Conservation (phyloP, 177 flowering plant genomes). For the Vitis hybrid region DNA sequence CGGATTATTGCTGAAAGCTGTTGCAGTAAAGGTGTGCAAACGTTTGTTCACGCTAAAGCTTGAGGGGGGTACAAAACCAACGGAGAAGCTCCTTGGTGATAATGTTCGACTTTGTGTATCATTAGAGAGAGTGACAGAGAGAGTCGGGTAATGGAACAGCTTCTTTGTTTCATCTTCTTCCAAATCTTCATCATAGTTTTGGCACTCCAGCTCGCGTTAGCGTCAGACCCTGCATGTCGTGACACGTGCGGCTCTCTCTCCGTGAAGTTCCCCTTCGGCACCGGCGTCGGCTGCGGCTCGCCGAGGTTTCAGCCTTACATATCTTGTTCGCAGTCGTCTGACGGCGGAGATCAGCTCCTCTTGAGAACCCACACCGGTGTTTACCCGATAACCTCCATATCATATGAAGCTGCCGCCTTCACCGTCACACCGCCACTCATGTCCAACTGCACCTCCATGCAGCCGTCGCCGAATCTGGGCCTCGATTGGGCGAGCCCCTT, state of each 20-base stretch:
- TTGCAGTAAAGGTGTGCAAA: too few species aligned
- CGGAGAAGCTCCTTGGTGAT: too few species aligned
- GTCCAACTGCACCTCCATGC: constrained; percentile 55
- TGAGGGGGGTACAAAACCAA: too few species aligned
- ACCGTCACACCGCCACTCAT: constrained; percentile 44
- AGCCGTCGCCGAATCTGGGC: constrained; percentile 42
- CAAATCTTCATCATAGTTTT: constrained; percentile 2
- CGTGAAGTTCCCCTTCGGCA: constrained; percentile 49
- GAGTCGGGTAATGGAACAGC: not conserved
- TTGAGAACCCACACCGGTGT: constrained; percentile 52
- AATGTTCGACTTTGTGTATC: too few species aligned
- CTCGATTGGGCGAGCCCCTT: constrained; percentile 58
- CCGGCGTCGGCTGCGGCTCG: constrained; percentile 56
- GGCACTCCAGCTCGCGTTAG: constrained; percentile 3
- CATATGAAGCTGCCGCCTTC: constrained; percentile 41
- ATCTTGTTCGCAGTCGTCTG: constrained; percentile 22
- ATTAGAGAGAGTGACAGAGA: not conserved
- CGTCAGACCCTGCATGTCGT: constrained; percentile 26
- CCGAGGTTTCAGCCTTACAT: constrained; percentile 50
- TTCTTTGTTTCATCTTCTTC: constrained; percentile 2
- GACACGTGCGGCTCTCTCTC: constrained; percentile 42
- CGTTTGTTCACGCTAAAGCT: too few species aligned
- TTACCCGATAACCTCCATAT: constrained; percentile 49
- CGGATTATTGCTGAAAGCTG: too few species aligned
- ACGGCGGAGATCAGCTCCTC: constrained; percentile 32